phyloP scores from a whole-genome alignment of 2,329 filamentous ascomycete species.

The Sporothrix dimorphospora region DNA sequence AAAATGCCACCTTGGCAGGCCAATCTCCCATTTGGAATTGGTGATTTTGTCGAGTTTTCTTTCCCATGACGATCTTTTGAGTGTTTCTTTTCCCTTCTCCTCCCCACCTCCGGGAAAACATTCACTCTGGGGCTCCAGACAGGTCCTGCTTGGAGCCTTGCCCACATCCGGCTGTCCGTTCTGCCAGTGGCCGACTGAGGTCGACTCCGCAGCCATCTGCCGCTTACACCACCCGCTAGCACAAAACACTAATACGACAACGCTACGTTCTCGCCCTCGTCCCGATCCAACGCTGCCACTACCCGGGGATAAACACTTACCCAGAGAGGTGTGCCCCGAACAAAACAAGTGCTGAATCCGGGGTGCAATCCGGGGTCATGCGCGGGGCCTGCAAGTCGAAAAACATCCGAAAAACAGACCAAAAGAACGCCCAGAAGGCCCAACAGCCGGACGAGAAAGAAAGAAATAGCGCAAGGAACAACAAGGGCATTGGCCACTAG shows the following conservation, averaged over 20 bases:
- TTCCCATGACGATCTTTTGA: not conserved
- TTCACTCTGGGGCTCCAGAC: constrained; percentile 3
- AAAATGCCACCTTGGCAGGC: constrained; percentile 11
- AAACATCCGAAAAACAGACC: no score
- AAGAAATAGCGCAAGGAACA: not conserved
- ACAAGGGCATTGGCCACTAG: no score
- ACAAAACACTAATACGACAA: not conserved
- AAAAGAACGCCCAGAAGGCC: no score
- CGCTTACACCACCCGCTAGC: no score
- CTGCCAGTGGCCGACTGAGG: not conserved
- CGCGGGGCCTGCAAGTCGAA: not conserved
- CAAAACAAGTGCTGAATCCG: no score
- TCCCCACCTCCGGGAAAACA: not conserved
- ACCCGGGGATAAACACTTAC: not conserved
- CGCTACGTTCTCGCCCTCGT: no score
- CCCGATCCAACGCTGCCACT: no score
- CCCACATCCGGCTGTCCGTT: constrained; percentile 13
- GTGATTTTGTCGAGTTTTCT: not conserved
- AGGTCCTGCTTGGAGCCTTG: no score
- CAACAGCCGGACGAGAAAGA: no score
- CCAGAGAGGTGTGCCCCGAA: not conserved
- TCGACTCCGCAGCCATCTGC: not conserved
- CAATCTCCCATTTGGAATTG: constrained; percentile 3
- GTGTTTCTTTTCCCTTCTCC: not conserved
- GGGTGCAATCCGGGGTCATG: constrained; percentile 20